Evolutionary conservation across 148 eudicot genomes (phyloP), one percentile per base, ranked within the genome.

Genomic region (Rhododendron vialii): DNA sequence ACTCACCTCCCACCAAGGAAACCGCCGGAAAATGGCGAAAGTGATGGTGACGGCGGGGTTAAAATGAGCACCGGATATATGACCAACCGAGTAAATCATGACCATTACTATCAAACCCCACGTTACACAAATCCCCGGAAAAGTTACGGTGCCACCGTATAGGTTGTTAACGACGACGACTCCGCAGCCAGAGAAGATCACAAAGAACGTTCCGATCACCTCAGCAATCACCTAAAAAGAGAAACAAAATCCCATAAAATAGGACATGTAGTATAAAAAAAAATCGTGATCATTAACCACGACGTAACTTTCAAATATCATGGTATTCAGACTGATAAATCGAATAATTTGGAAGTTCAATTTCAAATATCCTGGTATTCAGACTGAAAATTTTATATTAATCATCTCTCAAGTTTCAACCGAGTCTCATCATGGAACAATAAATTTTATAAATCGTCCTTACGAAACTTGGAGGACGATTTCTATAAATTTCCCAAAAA

Each of bases 51-150:
- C 98, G 0, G 98, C 98, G 3, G 99, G 99, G 61, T 96, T 96
- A 80, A 96, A 95, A 63, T 96, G 99, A 17, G 94, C 99, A 10
- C 99, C 99, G 22, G 99, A 96, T 13, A 96, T 89, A 74, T 96
- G 99, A 10, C 96, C 96, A 10, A 96, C 86, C 1, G 98, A 77
- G 86, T 96, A 96, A 51, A 95, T 63, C 98, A 95, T 95, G 57
- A 93, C 98, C 97, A 93, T 92, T 1, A 95, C 98, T 10, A 93
- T 92, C 2, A 94, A 81, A 12, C 99, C 99, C 98, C 98, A 96
- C 9, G 96, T 92, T 69, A 94, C 91, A 30, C 94, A 92, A 28
- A 96, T 87, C 5, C 99, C 99, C 0, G 99, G 98, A 65, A 95
- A 95, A 4, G 98, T 94, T 0, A 96, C 80, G 1, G 24, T 89